phyloP scores from a whole-genome alignment of 1,284 basidiomycete genomes.

The Coriolopsis trogii region DNA sequence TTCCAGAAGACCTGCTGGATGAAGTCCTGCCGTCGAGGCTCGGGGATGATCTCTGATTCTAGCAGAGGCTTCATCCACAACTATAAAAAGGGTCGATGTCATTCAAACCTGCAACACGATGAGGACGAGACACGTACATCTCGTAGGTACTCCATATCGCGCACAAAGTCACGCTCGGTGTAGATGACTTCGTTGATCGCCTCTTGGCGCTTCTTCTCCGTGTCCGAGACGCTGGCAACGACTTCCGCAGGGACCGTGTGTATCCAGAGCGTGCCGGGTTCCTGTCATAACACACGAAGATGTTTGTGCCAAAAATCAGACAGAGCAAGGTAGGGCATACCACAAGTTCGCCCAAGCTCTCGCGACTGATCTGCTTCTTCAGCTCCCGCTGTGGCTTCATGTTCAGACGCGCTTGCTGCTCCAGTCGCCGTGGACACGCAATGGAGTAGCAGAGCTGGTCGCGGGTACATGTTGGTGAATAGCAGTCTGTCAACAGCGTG shows the following conservation, averaged over 20 bases:
- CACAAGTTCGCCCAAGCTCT: constrained; percentile 82
- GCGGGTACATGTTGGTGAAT: constrained; percentile 95
- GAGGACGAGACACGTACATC: constrained; percentile 62
- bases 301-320: not conserved
- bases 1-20: constrained; percentile 98
- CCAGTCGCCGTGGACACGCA: constrained; percentile 91
- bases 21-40: constrained; percentile 82
- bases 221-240: constrained; percentile 88
- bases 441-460: constrained; percentile 96
- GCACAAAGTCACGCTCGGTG: constrained; percentile 97
- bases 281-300: constrained; percentile 44
- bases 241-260: constrained; percentile 96
- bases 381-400: constrained; percentile 93
- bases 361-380: constrained; percentile 79
- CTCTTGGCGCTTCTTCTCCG: constrained; percentile 96
- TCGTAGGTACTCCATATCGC: constrained; percentile 97
- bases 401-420: constrained; percentile 91
- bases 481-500: constrained; percentile 96
- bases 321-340: constrained; percentile 40
- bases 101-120: not conserved
- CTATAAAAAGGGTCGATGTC: constrained; percentile 42
- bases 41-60: constrained; percentile 78
- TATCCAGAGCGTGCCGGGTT: constrained; percentile 95
- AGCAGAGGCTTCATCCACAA: constrained; percentile 90
- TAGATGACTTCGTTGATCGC: constrained; percentile 99